Percentiles rank a stretch among this genome's conserved stretches.
Conservation (phyloP, 2,329 filamentous ascomycete genomes). For the Aspergillus fumigatus region DNA sequence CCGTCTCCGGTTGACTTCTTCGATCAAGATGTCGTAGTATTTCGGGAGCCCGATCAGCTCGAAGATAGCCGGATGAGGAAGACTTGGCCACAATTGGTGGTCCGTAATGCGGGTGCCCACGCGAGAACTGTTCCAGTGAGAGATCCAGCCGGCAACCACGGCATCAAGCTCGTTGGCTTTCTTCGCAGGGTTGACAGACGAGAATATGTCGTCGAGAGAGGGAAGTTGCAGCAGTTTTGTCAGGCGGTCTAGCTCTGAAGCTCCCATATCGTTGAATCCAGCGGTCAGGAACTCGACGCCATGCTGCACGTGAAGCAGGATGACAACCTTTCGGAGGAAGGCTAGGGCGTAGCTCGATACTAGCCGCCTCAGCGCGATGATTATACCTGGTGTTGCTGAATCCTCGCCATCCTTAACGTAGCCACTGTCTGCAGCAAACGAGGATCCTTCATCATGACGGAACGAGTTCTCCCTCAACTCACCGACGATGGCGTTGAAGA, state of each 20-base stretch:
- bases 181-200: conserved; percentile 45
- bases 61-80: conserved; percentile 85
- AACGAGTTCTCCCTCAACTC: conserved; percentile 35
- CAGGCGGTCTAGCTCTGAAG: conserved; percentile 76
- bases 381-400: conserved; percentile 27
- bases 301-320: conserved; percentile 82
- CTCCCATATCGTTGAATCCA: conserved; percentile 58
- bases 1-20: conserved; percentile 76
- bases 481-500: conserved; percentile 36
- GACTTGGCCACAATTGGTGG: conserved; percentile 40
- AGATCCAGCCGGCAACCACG: conserved; percentile 67
- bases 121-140: conserved; percentile 39
- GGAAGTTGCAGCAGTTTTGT: conserved; percentile 72
- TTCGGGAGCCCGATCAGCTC: conserved; percentile 89
- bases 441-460: conserved; percentile 30
- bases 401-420: conserved; percentile 36
- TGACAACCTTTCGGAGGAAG: conserved; percentile 78
- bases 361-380: conserved; percentile 32
- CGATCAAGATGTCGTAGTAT: conserved; percentile 87
- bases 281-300: conserved; percentile 81
- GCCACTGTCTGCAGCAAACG: conserved; percentile 33
- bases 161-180: conserved; percentile 42
- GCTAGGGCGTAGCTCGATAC: conserved; percentile 80
- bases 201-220: conserved; percentile 72
- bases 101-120: conserved; percentile 29